Base-by-base conservation (phyloP, 139 green algal genomes). In the Chlamydomonas schloesseri region DNA sequence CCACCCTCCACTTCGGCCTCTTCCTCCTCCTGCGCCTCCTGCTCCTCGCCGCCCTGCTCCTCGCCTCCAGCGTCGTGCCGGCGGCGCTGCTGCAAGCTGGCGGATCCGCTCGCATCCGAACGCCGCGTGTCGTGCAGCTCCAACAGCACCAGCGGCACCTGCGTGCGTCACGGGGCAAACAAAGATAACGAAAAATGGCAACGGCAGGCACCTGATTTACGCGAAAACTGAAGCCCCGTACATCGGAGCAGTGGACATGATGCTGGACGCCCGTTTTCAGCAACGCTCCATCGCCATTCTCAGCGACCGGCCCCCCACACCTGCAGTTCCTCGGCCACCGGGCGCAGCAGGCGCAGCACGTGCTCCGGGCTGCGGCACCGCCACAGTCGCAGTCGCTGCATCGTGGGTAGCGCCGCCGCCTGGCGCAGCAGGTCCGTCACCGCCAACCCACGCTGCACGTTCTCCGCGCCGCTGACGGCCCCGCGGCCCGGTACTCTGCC, bases 321-420 rank as follows among this genome's bases (percentile, higher is more conserved):
- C 76, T 73, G 60, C 24, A 83, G 37, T 18, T 46, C 29, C 26
- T 73, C 62, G 36, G 42, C 76, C 60, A 73, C 14, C n/a, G 62
- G 76, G 28, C 17, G 29, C 76, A 83, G 58, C 76, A 83, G 76
- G 60, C 29, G 11, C 28, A 73, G 18, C 37, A 20, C 62, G 1
- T 11, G 18, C 24, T n/a, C 76, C 37, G 76, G 76, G 42, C 62
- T 83, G 36, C 28, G 60, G 23, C 60, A 73, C 11, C 76, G 60
- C 76, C 76, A 83, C 62, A 83, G 37, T 37, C 76, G 60, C 36
- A 83, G 60, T 62, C 76, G 76, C 76, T 83, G 76, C 23, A 83
- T 37, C 28, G 62, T 83, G 24, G 76, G 76, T 62, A 83, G 36
- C 37, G 28, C 76, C 37, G 76, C 76, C 37, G 62, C 76, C 76